Evolutionary conservation across 2,329 filamentous ascomycete species (phyloP), one percentile per base, ranked within the genome.

Genomic region (Atkinsonella texensis): DNA sequence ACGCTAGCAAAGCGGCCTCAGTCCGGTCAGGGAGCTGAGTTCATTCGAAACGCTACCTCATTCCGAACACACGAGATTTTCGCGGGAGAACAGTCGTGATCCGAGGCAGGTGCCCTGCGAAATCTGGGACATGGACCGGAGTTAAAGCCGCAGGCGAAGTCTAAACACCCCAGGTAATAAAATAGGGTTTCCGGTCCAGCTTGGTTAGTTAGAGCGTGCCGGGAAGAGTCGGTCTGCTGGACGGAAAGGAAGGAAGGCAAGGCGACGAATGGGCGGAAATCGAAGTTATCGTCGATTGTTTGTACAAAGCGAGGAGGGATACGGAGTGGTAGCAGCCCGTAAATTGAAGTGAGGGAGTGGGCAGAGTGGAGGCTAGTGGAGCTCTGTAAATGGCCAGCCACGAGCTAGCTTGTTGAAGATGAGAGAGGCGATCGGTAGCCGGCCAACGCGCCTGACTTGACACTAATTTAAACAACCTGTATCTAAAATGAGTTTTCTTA

Each of bases 1-100:
- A 49, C 53, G 50, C 44, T 46, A 39, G 59, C 48, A 48, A 43
- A 55, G 54, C 60, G 60, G 63, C 68, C 74, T 75, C 75, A 79
- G 77, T 80, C 77, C 77, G 69, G 71, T 73, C 68, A 76, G 70
- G 77, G 76, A 79, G 72, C 75, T 79, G 76, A 79, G 75, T 67
- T 65, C 69, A 70, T 69, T 67, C 68, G 70, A 67, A 64, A 64
- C 67, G 69, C 74, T 79, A 79, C 76, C 75, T 74, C 77, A 80
- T 80, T 74, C 74, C 76, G 74, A 61, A 61, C 50, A 61, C 50
- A 44, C 39, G 38, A 40, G 49, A 18, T 11, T 33, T 38, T 42
- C 15, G 35, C 42, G 38, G 33, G 43, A 53, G 41, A 52, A 39
- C 45, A 31, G 52, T 50, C 53, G 51, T 50, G 7, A 28, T 40